Base-by-base conservation (phyloP, 306 rosid species). In the Pachyrhizus erosus region DNA sequence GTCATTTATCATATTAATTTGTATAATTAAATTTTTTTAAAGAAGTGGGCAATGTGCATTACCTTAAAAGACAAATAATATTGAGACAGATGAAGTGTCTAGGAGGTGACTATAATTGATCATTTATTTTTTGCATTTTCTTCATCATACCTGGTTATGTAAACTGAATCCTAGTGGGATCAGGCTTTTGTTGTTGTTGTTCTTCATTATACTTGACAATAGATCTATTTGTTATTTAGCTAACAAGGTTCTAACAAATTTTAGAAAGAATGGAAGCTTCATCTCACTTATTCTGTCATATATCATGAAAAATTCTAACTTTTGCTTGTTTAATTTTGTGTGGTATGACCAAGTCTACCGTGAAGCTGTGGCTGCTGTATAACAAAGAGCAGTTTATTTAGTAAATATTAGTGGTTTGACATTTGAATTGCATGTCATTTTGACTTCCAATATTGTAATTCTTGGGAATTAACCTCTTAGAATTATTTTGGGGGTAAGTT, bases 181-280 rank as follows among this genome's bases (percentile, higher is more conserved):
- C n/a, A n/a, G n/a, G n/a, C n/a, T n/a, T n/a, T n/a, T n/a, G n/a
- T n/a, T n/a, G n/a, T n/a, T n/a, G n/a, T n/a, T n/a, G n/a, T 10
- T 37, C 14, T 43, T 33, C 13, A 20, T 52, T 52, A n/a, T 17
- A 18, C 26, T 54, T 29, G 33, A 34, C 31, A 8, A 4, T 24
- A 17, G 5, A 24, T 24, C 17, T 24, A 57, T 20, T 58, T 58
- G 65, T 58, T 58, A 58, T 58, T 58, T 58, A 58, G 0, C 65
- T 10, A 17, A 23, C 75, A 64, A 54, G 62, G 27, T 8, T 54
- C 62, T 54, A 54, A 54, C 46, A 39, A 29, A 42, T 73, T 52
- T 58, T 72, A 45, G 46, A 58, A 57, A 79, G 60, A 12, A 26
- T 74, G 62, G 84, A 74, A 75, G 78, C 74, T 55, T 77, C 12